Evolutionary conservation across 768 basidiomycete species (phyloP).

Genomic region (Pulveroboletus sp.): DNA sequence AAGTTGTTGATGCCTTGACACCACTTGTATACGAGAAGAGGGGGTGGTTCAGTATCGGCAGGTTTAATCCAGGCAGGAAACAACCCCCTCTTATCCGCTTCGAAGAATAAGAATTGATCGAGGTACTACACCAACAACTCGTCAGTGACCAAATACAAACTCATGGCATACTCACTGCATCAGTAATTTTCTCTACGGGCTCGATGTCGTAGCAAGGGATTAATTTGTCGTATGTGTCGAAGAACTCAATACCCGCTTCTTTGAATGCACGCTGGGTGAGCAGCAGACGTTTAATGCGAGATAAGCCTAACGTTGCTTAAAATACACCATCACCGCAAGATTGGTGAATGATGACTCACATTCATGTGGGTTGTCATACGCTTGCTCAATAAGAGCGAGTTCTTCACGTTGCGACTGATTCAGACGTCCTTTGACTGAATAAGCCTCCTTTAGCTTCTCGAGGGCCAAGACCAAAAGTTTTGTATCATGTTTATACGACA

Average conservation of each 20-base stretch:
- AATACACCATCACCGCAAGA: not conserved
- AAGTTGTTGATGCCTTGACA: slow-evolving; percentile 99
- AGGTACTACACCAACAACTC: slow-evolving; percentile 57
- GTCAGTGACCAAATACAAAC: slow-evolving; percentile 5
- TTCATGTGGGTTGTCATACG: slow-evolving; percentile 99
- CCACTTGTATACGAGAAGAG: slow-evolving; percentile 98
- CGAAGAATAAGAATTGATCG: slow-evolving; percentile 98
- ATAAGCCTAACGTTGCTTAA: slow-evolving; percentile 53
- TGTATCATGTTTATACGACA: slow-evolving; percentile 99
- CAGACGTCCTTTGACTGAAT: slow-evolving; percentile 94
- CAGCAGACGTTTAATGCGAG: slow-evolving; percentile 95
- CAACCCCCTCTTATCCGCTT: slow-evolving; percentile 95
- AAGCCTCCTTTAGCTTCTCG: slow-evolving; percentile 98
- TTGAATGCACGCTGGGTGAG: slow-evolving; percentile 99
- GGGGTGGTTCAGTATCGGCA: slow-evolving; percentile 94
- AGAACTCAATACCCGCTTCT: slow-evolving; percentile 95
- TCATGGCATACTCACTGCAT: slow-evolving; percentile 60
- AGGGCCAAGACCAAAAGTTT: slow-evolving; percentile 94
- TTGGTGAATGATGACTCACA: slow-evolving; percentile 44
- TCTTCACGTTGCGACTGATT: slow-evolving; percentile 99
- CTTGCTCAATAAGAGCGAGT: slow-evolving; percentile 96
- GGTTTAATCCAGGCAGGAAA: slow-evolving; percentile 99
- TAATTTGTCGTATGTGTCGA: slow-evolving; percentile 96
- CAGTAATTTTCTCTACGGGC: slow-evolving; percentile 99
- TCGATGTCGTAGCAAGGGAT: slow-evolving; percentile 99